Base-by-base conservation (phyloP, 306 rosid genomes). In the Citrullus colocynthis region DNA sequence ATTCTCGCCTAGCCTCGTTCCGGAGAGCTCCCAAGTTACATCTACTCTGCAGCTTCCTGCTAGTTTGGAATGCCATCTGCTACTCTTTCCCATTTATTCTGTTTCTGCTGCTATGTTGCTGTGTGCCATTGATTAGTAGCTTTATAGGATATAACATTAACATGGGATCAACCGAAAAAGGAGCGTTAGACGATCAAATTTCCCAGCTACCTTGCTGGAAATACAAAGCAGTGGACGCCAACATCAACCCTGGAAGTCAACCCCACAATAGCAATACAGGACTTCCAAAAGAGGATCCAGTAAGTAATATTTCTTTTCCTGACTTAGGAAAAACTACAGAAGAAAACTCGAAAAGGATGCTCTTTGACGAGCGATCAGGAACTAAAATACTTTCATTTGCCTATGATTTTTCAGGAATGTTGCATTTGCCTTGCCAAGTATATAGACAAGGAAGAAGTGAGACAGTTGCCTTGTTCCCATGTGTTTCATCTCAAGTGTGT, bases 61-160 rank as follows among this genome's bases (percentile, higher is more conserved):
- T 95, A 77, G 85, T 92, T 62, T 95, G 97, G 97, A 95, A 95
- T 85, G 96, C 97, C 58, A 83, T 95, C 21, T 78, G 93, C 83
- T 95, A 95, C 91, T 90, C 99, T 13, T 95, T 95, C 77, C 99
- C 99, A 45, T 95, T 95, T 89, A 91, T 95, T 1, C 85, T 95
- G 80, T 95, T 92, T 80, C 83, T 95, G 20, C 78, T 95, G 54
- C 82, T 95, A 13, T 95, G 98, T 55, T 95, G 97, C 77, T 95
- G 89, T 79, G 98, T 95, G 76, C 98, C 98, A 24, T 75, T 92
- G 12, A 59, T 89, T 9, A 92, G 92, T 76, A 84, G 62, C 83
- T 65, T 89, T 74, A 90, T 92, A 3, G 98, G 98, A 6, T 95
- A 95, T 88, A 95, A 95, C 91, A 95, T 95, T 89, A 92, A 87